Base-by-base conservation (phyloP, 495 filamentous ascomycete genomes). In the Talaromyces nanjingensis region DNA sequence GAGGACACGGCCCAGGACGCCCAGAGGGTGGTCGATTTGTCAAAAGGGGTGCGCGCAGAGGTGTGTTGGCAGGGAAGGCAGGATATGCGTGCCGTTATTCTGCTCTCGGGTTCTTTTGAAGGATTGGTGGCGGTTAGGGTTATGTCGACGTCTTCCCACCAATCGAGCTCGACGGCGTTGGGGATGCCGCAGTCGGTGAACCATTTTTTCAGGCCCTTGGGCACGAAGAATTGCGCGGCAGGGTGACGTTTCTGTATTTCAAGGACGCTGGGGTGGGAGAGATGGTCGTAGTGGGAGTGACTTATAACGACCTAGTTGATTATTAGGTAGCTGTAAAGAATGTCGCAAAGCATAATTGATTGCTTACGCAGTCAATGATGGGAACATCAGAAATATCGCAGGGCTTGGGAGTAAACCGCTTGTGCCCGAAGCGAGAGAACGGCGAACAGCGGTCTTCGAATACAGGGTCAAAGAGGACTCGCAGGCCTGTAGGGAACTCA, bases 381-480 rank as follows among this genome's bases (percentile, higher is more conserved):
- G 91, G 91, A n/a, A 96, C 78, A 65, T 91, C 89, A 31, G 80
- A 77, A 60, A 92, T 83, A 22, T 84, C 65, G 68, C 89, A 91
- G 2, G 91, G 88, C 66, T 78, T 77, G 59, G 84, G 76, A 0
- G 91, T 91, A 71, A 85, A 91, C 53, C 91, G 75, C 73, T 86
- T 88, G 4, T 91, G 88, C 16, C 87, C 83, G 56, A 86, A 55
- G 67, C 82, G 84, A 39, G 76, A 74, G 68, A 89, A 78, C 0
- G 91, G 91, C 27, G 82, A 80, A 70, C 91, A 93, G 64, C 90
- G 84, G 60, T 86, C 79, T 66, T 89, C 88, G 66, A 96, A 96
- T 29, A 96, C 91, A 9, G 91, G 91, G 73, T 96, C 91, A 72
- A 93, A 93, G 9, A 96, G 81, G 16, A 92, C 90, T 59, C 91